Conservation (phyloP, 2,329 filamentous ascomycete genomes). For the Penicillium sclerotiorum region DNA sequence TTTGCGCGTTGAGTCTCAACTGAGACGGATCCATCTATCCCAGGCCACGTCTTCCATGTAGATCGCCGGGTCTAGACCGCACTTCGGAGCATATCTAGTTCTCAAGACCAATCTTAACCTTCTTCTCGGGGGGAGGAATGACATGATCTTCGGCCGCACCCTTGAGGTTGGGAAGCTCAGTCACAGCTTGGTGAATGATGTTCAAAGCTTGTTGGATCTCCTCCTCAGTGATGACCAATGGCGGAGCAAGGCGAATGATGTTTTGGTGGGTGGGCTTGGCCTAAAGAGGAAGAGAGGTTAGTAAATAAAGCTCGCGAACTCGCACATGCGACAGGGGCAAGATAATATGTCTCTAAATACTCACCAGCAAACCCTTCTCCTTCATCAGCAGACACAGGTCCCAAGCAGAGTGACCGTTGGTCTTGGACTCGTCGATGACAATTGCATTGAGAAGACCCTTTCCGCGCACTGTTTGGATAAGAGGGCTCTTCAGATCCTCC, state of each 20-base stretch:
- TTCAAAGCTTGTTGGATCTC: slow-evolving; percentile 76
- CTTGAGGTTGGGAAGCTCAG: slow-evolving; percentile 73
- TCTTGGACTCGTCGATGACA: slow-evolving; percentile 87
- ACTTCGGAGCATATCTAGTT: slow-evolving; percentile 44
- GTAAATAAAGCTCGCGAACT: too few relatives aligned
- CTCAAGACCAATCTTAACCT: slow-evolving; percentile 62
- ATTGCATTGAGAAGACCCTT: slow-evolving; percentile 96
- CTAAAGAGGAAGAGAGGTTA: slow-evolving; percentile 49
- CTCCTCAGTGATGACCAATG: slow-evolving; percentile 87
- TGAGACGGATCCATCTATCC: neutral
- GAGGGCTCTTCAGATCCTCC: slow-evolving; percentile 71
- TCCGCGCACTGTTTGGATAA: slow-evolving; percentile 81
- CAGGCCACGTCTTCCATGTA: neutral
- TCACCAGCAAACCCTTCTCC: slow-evolving; percentile 87
- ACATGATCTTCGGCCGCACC: slow-evolving; percentile 58
- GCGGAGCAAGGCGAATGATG: slow-evolving; percentile 97
- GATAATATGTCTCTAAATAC: neutral
- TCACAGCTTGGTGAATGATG: slow-evolving; percentile 80
- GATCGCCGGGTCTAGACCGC: neutral
- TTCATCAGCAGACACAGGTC: slow-evolving; percentile 95
- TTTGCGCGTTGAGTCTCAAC: neutral
- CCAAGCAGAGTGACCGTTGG: slow-evolving; percentile 87
- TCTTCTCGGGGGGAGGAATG: slow-evolving; percentile 63
- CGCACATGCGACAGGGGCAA: neutral
- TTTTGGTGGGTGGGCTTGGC: slow-evolving; percentile 98